Base-by-base conservation (phyloP, 2,329 filamentous ascomycete species). In the Neurospora crassa region DNA sequence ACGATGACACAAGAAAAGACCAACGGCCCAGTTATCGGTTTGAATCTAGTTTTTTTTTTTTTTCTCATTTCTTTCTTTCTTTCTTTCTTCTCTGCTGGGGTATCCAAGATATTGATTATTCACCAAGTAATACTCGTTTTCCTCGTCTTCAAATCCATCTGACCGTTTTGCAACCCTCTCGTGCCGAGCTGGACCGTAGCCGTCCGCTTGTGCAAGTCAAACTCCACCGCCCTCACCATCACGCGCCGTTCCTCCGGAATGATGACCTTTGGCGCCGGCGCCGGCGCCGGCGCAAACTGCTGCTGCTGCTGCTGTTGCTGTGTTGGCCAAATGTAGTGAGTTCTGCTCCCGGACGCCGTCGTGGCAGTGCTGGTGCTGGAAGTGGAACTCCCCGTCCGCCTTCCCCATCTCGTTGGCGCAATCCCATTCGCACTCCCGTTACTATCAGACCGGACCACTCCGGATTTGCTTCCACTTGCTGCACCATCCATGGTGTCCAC, bases 151-250 rank as follows among this genome's bases (percentile, higher is more conserved):
- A 81, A 74, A 74, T 89, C 86, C 0, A 78, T 80, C 70, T 81
- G 78, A 0, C 83, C 85, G 1, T 82, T 81, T 5, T 80, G 82
- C n/a, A 86, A 77, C 7, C 84, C 84, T 53, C 87, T 80, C 10
- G 86, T 86, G n/a, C 87, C 87, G 41, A 88, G 86, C 72, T 83
- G 80, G 37, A 89, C 78, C 11, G 81, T 79, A 5, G 87, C 87
- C 70, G 79, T 81, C 67, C 84, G 83, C 68, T 83, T 81, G 41
- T 85, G 83, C 68, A 89, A 80, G 75, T 89, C 84, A 75, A 89
- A 89, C 73, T 88, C 84, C 24, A 87, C 86, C 0, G 84, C 80
- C 71, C 84, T 82, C 67, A 89, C 82, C 82, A 88, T 88, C 71
- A 89, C 81, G 11, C 87, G 84, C 76, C 81, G 86, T 71, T 86